Evolutionary conservation across 345 rosid species (phyloP).

Genomic region (Gossypium mustelinum): DNA sequence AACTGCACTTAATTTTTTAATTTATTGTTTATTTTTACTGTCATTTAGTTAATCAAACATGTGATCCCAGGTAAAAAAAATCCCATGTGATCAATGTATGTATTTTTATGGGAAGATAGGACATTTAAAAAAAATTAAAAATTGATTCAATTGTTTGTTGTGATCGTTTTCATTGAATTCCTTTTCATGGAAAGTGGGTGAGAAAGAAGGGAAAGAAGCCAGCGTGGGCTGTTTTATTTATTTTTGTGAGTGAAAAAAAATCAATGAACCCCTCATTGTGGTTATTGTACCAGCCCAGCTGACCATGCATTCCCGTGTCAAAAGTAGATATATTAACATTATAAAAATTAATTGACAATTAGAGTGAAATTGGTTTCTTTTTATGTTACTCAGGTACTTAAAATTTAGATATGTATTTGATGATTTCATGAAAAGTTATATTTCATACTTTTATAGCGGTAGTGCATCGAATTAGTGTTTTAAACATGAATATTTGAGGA

Average conservation of each 20-base stretch:
- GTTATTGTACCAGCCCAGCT: slow-evolving; percentile 38
- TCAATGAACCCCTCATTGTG: slow-evolving; percentile 30
- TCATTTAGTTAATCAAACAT: slow-evolving; percentile 9
- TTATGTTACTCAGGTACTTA: no score
- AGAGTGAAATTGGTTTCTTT: no score
- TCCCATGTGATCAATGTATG: neutral
- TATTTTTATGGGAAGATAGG: neutral
- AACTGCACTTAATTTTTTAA: neutral
- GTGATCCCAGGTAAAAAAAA: slow-evolving; percentile 19
- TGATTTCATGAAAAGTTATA: no score
- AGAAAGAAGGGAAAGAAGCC: slow-evolving; percentile 17
- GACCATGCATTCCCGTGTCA: slow-evolving; percentile 66
- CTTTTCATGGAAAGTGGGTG: slow-evolving; percentile 20
- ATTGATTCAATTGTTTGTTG: neutral
- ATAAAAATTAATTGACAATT: no score
- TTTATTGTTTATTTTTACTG: neutral
- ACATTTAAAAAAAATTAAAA: neutral
- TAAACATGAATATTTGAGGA: no score
- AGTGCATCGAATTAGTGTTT: no score
- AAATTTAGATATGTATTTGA: no score
- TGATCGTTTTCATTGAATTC: slow-evolving; percentile 24
- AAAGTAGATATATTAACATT: slow-evolving; percentile 25
- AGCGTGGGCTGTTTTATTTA: slow-evolving; percentile 25
- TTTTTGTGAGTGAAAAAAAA: slow-evolving; percentile 4
- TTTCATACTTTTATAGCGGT: no score